These are phyloP conservation scores for Cenchrus purpureus DNA, from an alignment of 176 grass and related monocot species.

Conservation along the genomic window DNA sequence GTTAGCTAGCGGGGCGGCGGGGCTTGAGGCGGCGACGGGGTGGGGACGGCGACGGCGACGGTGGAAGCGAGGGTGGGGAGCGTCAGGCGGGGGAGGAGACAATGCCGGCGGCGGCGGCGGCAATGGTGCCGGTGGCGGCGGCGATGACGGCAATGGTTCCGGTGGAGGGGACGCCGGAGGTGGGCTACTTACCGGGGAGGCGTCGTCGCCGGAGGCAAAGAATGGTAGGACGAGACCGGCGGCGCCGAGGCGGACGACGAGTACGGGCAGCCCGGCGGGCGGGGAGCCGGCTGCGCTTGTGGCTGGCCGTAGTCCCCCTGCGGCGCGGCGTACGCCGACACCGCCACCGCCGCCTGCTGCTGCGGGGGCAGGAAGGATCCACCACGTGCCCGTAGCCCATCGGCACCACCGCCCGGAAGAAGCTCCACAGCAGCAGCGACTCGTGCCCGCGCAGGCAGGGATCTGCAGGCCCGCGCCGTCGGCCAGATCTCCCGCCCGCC, in stretches of 20 bases:
- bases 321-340: slow-evolving; percentile 38
- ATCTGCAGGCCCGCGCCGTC: slow-evolving; percentile 52
- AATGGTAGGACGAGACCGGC: slow-evolving; percentile 50
- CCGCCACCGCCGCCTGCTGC: slow-evolving; percentile 19
- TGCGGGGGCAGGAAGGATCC: slow-evolving; percentile 30
- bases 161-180: slow-evolving; percentile 39
- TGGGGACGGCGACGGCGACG: slow-evolving; percentile 30
- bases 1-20: slow-evolving; percentile 44
- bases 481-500: slow-evolving; percentile 57
- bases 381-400: slow-evolving; percentile 32
- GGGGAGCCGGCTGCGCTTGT: slow-evolving; percentile 42
- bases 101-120: slow-evolving; percentile 42
- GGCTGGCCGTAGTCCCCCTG: slow-evolving; percentile 34
- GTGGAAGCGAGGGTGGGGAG: slow-evolving; percentile 46
- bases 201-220: slow-evolving; percentile 39
- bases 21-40: slow-evolving; percentile 34
- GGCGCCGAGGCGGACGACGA: slow-evolving; percentile 56
- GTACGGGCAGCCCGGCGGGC: slow-evolving; percentile 55
- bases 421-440: slow-evolving; percentile 39
- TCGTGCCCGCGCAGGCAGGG: slow-evolving; percentile 30
- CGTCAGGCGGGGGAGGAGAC: slow-evolving; percentile 45
- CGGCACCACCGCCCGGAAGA: slow-evolving; percentile 9
- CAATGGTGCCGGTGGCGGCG: slow-evolving; percentile 18
- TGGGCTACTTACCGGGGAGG: slow-evolving; percentile 50
- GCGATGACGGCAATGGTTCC: not conserved